Conservation (phyloP, 2,329 filamentous ascomycete genomes). For the Dissoconium aciculare region DNA sequence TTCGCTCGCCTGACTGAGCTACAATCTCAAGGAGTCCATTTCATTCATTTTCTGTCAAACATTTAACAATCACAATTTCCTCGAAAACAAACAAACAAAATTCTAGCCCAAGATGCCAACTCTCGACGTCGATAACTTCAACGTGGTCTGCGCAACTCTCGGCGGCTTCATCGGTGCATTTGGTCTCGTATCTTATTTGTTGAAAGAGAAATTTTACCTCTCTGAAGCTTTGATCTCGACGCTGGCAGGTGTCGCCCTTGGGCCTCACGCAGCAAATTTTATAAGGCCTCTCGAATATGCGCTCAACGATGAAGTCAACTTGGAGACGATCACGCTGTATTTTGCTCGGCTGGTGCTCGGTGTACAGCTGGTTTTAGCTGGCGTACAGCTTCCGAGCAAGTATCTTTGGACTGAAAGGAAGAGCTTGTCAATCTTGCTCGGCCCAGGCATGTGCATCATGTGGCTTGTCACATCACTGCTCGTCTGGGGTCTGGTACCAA, state of each 20-base stretch:
- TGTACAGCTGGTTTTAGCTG: constrained; percentile 77
- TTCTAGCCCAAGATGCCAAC: constrained; percentile 48
- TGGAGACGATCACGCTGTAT: constrained; percentile 62
- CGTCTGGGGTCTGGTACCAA: constrained; percentile 60
- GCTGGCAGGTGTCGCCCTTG: constrained; percentile 62
- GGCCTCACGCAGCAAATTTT: constrained; percentile 61
- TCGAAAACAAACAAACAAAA: no score
- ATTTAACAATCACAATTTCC: no score
- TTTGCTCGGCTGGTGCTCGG: constrained; percentile 80
- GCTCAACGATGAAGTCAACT: constrained; percentile 36
- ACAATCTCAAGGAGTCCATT: no score
- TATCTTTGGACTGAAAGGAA: constrained; percentile 71
- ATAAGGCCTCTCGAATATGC: constrained; percentile 64
- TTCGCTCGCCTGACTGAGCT: no score
- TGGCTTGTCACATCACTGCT: constrained; percentile 70
- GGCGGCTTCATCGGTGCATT: constrained; percentile 86
- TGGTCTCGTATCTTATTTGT: constrained; percentile 72
- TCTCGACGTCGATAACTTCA: constrained; percentile 59
- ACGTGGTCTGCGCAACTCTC: constrained; percentile 63
- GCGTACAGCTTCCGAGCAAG: constrained; percentile 70
- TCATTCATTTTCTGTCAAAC: no score
- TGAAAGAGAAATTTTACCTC: constrained; percentile 81
- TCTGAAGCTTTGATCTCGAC: constrained; percentile 86
- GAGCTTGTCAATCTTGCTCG: constrained; percentile 57
- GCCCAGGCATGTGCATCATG: constrained; percentile 74